A percentile compares a stretch with the other conserved stretches of the same genome.
Conservation (phyloP, 352 stramenopile species). For the Phytopythium ostracodes region DNA sequence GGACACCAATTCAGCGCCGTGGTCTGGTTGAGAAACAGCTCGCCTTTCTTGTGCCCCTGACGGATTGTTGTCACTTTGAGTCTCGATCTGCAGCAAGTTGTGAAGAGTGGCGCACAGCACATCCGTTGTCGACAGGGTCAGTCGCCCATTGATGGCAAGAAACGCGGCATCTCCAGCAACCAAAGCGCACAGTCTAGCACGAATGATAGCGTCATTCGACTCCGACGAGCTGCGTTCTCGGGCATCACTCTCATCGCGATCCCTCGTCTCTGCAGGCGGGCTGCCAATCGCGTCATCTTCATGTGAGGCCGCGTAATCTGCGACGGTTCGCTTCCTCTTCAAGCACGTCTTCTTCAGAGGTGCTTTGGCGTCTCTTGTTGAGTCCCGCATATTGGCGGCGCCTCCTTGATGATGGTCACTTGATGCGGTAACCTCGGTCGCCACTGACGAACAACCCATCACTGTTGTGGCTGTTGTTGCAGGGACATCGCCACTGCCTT, state of each 20-base stretch:
- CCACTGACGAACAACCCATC: too few relatives aligned
- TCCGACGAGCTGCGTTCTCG: not conserved
- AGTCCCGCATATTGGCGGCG: not conserved
- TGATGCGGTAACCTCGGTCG: too few relatives aligned
- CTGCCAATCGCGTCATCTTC: not conserved
- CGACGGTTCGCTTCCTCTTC: constrained; percentile 36
- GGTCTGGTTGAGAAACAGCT: not conserved
- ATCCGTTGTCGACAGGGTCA: constrained; percentile 20
- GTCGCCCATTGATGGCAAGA: constrained; percentile 23
- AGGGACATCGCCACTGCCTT: not conserved
- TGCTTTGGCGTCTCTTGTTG: not conserved
- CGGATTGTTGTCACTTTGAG: not conserved
- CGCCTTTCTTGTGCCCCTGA: not conserved
- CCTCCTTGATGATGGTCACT: not conserved
- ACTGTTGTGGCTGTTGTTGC: not conserved
- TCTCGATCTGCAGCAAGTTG: constrained; percentile 45
- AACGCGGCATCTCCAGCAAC: constrained; percentile 13
- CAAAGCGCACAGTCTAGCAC: not conserved
- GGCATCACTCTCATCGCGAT: not conserved
- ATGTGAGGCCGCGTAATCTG: not conserved
- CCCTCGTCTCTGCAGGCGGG: not conserved
- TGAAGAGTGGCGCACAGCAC: constrained; percentile 31
- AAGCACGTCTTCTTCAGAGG: constrained; percentile 38
- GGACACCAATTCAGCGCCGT: not conserved
- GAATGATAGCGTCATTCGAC: not conserved